Evolutionary conservation across 31 red algal genomes (phyloP), one percentile per base, ranked within the genome.

Genomic region (Asparagopsis taxiformis): DNA sequence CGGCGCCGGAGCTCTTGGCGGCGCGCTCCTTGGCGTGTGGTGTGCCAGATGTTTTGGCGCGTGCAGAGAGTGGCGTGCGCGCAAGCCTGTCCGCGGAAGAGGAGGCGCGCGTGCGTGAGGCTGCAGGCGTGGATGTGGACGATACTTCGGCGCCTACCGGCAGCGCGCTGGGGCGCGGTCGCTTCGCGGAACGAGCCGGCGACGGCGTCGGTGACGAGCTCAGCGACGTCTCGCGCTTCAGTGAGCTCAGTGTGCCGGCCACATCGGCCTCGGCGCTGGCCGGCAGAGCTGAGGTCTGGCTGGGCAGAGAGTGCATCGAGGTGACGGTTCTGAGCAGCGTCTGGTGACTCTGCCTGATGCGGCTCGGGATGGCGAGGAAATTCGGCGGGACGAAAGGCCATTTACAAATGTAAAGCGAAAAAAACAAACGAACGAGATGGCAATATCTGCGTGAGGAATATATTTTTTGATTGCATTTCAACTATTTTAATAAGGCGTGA

Each of bases 161-260:
- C n/a, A n/a, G 41, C 24, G 68, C n/a, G 46, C n/a, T 17, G 49
- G 68, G 44, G 15, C 68, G 68, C 22, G 68, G 68, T 11, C 68
- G 44, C 68, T 72, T 52, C 9, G 26, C 24, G 13, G 30, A 13
- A 23, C 44, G 68, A 3, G 22, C 15, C 43, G 43, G 60, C 17
- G 64, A 19, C 2, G 68, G 68, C 16, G 68, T 10, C 3, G 43
- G 25, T 10, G 68, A 30, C 21, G 50, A 50, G 51, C 22, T 25
- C 4, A 22, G 16, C 3, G 68, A 35, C 15, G 49, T 25, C 6
- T 68, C 63, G 33, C 63, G 28, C 63, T 68, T 68, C 19, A 68
- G 33, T 15, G 63, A 25, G 34, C 33, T 46, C 33, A 68, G 63
- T 15, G 63, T 19, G 63, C 63, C 37, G 8, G 37, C 37, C 19